phyloP scores from a whole-genome alignment of 2,329 filamentous ascomycete genomes.

The Chalaropsis ovoidea region DNA sequence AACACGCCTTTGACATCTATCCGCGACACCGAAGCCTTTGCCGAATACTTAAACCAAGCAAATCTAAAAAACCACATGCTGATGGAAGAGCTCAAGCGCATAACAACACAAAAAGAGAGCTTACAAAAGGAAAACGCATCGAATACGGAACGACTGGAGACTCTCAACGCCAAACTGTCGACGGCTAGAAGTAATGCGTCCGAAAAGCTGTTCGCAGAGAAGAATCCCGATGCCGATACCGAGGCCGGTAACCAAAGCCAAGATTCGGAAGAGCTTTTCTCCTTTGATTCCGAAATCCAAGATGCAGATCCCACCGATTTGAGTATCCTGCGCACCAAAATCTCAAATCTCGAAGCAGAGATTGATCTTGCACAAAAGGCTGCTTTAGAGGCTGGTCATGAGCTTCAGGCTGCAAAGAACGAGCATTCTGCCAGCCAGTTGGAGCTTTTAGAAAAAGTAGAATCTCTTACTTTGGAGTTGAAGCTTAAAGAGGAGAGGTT shows the following conservation, averaged over 20 bases:
- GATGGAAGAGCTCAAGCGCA: constrained; percentile 80
- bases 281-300: constrained; percentile 78
- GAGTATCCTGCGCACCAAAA: constrained; percentile 56
- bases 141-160: constrained; percentile 31
- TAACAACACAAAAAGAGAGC: constrained; percentile 70
- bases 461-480: constrained; percentile 39
- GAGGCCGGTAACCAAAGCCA: constrained; percentile 32
- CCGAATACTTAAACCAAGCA: constrained; percentile 83
- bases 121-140: constrained; percentile 63
- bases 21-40: constrained; percentile 67
- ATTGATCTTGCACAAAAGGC: constrained; percentile 62
- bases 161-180: constrained; percentile 43
- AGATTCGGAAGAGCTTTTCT: constrained; percentile 61
- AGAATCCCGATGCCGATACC: constrained; percentile 30
- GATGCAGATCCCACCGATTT: constrained; percentile 63
- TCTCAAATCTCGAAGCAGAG: constrained; percentile 58
- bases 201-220: constrained; percentile 11
- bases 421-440: constrained; percentile 42
- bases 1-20: constrained; percentile 88
- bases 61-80: constrained; percentile 84
- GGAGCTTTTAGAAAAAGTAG: constrained; percentile 34
- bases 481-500: constrained; percentile 30
- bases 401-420: constrained; percentile 55
- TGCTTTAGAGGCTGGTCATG: constrained; percentile 54
- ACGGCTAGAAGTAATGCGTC: constrained; percentile 30